Conservation (phyloP, 1,284 basidiomycete species). For the Sporisorium reilianum region DNA sequence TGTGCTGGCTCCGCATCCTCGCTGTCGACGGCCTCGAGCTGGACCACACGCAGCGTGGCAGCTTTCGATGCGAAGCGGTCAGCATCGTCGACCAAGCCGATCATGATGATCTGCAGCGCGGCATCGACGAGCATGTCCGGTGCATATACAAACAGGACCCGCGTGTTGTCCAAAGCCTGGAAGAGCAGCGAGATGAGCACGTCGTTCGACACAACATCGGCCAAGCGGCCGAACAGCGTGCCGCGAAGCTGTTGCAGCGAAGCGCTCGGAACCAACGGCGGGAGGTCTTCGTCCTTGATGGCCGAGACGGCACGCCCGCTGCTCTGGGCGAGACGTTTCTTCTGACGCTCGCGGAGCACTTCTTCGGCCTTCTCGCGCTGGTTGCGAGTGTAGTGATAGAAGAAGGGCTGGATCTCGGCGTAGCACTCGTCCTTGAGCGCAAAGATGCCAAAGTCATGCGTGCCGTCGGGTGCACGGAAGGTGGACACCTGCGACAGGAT, state of each 20-base stretch:
- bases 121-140: slow-evolving; percentile 88
- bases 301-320: slow-evolving; percentile 22
- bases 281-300: slow-evolving; percentile 50
- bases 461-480: slow-evolving; percentile 83
- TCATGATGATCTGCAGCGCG: slow-evolving; percentile 75
- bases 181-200: slow-evolving; percentile 55
- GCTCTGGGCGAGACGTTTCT: slow-evolving; percentile 36
- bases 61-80: slow-evolving; percentile 40
- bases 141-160: slow-evolving; percentile 34
- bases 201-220: slow-evolving; percentile 37
- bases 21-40: slow-evolving; percentile 14
- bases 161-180: slow-evolving; percentile 48
- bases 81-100: slow-evolving; percentile 56
- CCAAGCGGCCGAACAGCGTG: slow-evolving; percentile 48
- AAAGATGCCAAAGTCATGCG: slow-evolving; percentile 84
- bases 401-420: slow-evolving; percentile 93
- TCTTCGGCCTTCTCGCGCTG: slow-evolving; percentile 93
- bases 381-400: slow-evolving; percentile 95
- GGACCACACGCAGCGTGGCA: slow-evolving; percentile 14
- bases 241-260: slow-evolving; percentile 42
- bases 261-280: slow-evolving; percentile 20
- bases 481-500: slow-evolving; percentile 83
- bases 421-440: slow-evolving; percentile 85
- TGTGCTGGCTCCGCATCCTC: slow-evolving; percentile 7
- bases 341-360: slow-evolving; percentile 72